These are phyloP conservation scores for Colletotrichum tanaceti DNA, from an alignment of 2,329 filamentous ascomycete genomes.

Conservation along the genomic window DNA sequence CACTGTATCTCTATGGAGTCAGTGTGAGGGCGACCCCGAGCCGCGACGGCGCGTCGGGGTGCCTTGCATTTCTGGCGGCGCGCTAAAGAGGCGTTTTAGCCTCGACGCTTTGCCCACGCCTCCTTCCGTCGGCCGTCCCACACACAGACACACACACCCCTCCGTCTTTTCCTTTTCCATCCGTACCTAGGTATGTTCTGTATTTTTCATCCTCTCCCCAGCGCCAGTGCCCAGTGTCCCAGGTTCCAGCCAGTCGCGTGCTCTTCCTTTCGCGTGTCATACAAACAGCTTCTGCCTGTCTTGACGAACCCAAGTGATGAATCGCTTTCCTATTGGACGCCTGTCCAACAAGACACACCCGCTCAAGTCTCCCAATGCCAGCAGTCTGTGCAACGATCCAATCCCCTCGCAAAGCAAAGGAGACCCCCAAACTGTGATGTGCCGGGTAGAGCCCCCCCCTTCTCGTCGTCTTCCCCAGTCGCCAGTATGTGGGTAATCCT, in stretches of 20 bases:
- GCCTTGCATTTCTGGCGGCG: slow-evolving; percentile 36
- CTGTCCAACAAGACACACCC: slow-evolving; percentile 16
- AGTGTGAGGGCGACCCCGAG: background rate
- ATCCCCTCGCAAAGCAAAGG: slow-evolving; percentile 1
- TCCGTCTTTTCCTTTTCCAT: slow-evolving; percentile 15
- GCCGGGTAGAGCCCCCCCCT: background rate
- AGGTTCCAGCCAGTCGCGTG: slow-evolving; percentile 37
- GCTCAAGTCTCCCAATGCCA: slow-evolving; percentile 26
- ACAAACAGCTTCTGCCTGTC: background rate
- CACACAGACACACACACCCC: background rate
- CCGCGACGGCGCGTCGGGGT: slow-evolving; percentile 21
- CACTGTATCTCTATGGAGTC: background rate
- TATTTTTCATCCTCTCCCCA: slow-evolving; percentile 2
- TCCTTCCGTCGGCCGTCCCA: slow-evolving; percentile 1
- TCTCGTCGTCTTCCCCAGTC: background rate
- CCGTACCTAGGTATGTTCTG: background rate
- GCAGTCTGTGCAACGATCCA: slow-evolving; percentile 33
- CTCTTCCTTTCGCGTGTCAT: slow-evolving; percentile 26
- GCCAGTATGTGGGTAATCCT: background rate
- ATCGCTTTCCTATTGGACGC: slow-evolving; percentile 14
- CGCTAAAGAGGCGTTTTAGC: slow-evolving; percentile 38
- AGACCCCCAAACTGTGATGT: slow-evolving; percentile 4
- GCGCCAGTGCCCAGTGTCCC: slow-evolving; percentile 29
- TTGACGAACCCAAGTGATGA: background rate
- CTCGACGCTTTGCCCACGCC: slow-evolving; percentile 22